Evolutionary conservation across 495 filamentous ascomycete genomes (phyloP), one percentile per base, ranked within the genome.

Genomic region (Xylaria sp.): DNA sequence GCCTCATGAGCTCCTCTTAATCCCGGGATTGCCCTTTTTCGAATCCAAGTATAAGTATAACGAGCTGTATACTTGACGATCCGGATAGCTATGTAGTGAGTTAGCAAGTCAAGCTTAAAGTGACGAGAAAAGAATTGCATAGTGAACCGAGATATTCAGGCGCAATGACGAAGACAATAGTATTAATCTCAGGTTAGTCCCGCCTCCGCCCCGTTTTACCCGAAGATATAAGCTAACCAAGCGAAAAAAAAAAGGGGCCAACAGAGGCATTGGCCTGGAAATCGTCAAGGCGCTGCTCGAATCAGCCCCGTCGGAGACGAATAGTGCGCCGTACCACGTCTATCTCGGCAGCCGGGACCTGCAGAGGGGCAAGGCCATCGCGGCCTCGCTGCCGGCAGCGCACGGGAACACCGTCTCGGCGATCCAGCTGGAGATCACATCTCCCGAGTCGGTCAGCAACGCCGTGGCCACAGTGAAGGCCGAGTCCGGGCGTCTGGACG

Each of bases 261-360:
- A 63, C 37, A 46, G 68, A 24, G 68, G 68, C 48, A 70, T 70
- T 24, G 68, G 68, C n/a, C 68, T 70, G 6, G 58, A 43, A 53
- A 70, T 70, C 24, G 46, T 70, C 59, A 53, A 63, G 58, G 68
- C 55, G 0, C 19, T 70, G 35, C 68, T 70, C 14, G 57, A 62
- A 55, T 44, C 67, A 14, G 35, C 44, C 15, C 24, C 63, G 46
- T 19, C 31, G 1, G 48, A 41, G 6, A 61, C 3, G 5, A 62
- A 19, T 31, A 44, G 46, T 21, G 24, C 68, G 41, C 68, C 68
- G 21, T 70, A 70, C 68, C 68, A 70, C 58, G 4, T 70, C 5
- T 63, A 70, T 26, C 68, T 63, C 44, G 57, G 68, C 31, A 70
- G 68, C 19, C 68, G 68, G n/a, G 48, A 63, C 12, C 46, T 63